Base-by-base conservation (phyloP, 2,329 filamentous ascomycete species). In the Calonectria pauciramosa region DNA sequence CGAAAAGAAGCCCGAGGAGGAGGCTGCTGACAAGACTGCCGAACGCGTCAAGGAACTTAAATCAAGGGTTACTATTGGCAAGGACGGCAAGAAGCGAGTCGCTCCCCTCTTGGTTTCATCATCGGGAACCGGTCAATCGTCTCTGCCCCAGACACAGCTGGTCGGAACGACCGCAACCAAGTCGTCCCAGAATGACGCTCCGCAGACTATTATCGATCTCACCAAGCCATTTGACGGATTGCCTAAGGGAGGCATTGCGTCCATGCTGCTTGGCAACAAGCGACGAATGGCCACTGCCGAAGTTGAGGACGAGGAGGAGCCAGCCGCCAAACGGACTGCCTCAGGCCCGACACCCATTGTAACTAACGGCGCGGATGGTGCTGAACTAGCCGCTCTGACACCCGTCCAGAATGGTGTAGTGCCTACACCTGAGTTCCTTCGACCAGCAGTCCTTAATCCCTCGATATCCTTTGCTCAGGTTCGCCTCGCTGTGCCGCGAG, bases 81-180 rank as follows among this genome's bases (percentile, higher is more conserved):
- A 98, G 83, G 96, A 99, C 78, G 97, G 97, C 36, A 99, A 97
- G 86, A 99, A 99, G 87, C 92, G 97, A 70, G 96, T 99, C 70
- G 95, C 96, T 5, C 97, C 97, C 2, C 89, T 99, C 77, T 89
- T 99, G 16, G 95, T 99, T 9, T 98, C 96, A 0, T 96, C 95
- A 0, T 96, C 96, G 11, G 95, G 95, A 3, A 94, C 94, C 1
- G 95, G 95, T 14, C 93, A 96, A 81, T 97, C 96, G 0, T 98
- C 96, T 20, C 87, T 98, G 16, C 96, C 96, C 1, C 95, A 98
- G 82, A 94, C 96, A 28, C 95, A 97, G 81, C 88, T 99, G 8
- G 94, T 98, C 76, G 95, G 95, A 44, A 92, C 95, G 16, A 92
- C 92, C 13, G 90, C 92, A 13, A 90, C 89, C 18, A 94, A 91